phyloP scores from a whole-genome alignment of 768 basidiomycete species.

The Rhizopogon vulgaris region DNA sequence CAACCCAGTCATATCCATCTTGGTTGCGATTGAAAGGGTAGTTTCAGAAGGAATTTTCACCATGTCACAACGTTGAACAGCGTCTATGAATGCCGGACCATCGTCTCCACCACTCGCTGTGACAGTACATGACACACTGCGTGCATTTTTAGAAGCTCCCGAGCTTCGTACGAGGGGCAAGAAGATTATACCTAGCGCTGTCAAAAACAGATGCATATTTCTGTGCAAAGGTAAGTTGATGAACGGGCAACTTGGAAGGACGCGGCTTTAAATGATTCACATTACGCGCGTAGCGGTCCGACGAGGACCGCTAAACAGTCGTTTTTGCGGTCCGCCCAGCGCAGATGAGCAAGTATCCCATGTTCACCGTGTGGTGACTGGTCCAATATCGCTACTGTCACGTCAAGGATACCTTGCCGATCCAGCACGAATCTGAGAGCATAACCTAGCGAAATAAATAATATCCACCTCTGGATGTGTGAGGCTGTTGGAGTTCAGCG shows the following conservation, averaged over 20 bases:
- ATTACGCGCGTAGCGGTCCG: background rate
- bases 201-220: background rate
- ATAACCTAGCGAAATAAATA: background rate
- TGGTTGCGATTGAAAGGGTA: constrained; percentile 45
- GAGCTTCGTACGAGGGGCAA: background rate
- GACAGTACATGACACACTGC: constrained; percentile 33
- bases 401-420: too few species aligned
- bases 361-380: background rate
- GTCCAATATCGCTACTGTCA: background rate
- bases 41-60: constrained; percentile 39
- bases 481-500: too few species aligned
- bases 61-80: constrained; percentile 35
- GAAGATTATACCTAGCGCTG: background rate
- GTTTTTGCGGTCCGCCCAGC: background rate
- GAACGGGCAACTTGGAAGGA: background rate
- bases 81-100: constrained; percentile 39
- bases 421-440: too few species aligned
- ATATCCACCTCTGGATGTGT: too few species aligned
- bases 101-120: constrained; percentile 44
- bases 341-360: background rate
- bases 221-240: background rate
- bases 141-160: background rate
- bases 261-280: background rate
- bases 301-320: background rate
- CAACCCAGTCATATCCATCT: constrained; percentile 49